Base-by-base conservation (phyloP, 495 filamentous ascomycete species). In the Chaetomium cochliodes region DNA sequence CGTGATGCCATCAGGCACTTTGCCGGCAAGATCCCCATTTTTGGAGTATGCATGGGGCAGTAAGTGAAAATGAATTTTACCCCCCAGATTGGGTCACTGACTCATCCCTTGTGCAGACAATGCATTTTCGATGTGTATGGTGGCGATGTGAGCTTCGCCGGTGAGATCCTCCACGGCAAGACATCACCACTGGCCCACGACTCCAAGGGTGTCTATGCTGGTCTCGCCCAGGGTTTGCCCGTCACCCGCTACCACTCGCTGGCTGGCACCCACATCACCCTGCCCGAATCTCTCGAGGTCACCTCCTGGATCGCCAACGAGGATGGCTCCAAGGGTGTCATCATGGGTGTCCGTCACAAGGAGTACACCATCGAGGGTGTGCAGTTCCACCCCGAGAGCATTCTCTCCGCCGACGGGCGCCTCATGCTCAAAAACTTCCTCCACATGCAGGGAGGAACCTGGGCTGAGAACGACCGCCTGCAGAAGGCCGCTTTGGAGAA, bases 11-110 rank as follows among this genome's bases (percentile, higher is more conserved):
- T 99, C 72, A 77, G 85, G 67, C 79, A 98, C 74, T 99, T 98
- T 74, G 86, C 88, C n/a, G 94, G 94, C 33, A 97, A 96, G 76
- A 90, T 99, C 47, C 94, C 94, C 0, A 83, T 99, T n/a, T 86
- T 99, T 41, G 94, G 94, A 23, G 94, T 99, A 20, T 99, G 94
- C 73, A 97, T 99, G 93, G 94, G 94, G 68, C 89, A 96, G 85
- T 90, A 77, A 82, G 88, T 85, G 33, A 5, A 50, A 53, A 33
- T 13, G 33, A 12, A 30, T 33, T 11, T 37, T 37, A 37, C 33
- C 5, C 11, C 5, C 33, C 15, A 8, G 15, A 42, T 13, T 25
- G 9, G 13, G 6, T 5, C 26, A 5, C 23, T 30, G 49, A 25
- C 56, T 56, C 22, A 54, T 25, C 28, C 6, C 28, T 30, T 50